These are phyloP conservation scores for Flaveria ramosissima DNA, from an alignment of 129 eudicot species.

Conservation along the genomic window DNA sequence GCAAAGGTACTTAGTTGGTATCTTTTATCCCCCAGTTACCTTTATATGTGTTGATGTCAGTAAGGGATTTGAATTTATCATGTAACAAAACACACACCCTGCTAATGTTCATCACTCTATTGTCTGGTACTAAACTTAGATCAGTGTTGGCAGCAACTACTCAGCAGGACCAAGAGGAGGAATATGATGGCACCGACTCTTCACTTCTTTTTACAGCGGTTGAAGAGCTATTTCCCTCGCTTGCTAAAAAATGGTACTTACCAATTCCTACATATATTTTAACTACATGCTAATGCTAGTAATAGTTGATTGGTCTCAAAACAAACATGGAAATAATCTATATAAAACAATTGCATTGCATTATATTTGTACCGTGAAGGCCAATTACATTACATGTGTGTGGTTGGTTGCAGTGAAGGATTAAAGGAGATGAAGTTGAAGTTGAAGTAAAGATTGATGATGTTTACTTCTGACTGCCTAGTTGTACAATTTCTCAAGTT, in stretches of 20 bases:
- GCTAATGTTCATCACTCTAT: background rate
- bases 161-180: background rate
- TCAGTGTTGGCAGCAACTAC: slow-evolving; percentile 20
- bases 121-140: slow-evolving; percentile 14
- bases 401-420: slow-evolving; percentile 9
- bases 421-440: background rate
- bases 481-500: too few species aligned
- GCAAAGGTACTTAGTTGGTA: slow-evolving; percentile 27
- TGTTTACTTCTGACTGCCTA: too few species aligned
- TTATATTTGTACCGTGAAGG: background rate
- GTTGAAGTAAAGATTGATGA: background rate
- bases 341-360: too few species aligned
- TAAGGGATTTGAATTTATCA: too few species aligned
- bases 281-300: background rate
- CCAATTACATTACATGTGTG: background rate
- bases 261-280: background rate
- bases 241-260: slow-evolving; percentile 33
- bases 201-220: slow-evolving; percentile 15
- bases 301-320: background rate
- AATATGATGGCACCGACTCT: background rate
- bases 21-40: background rate
- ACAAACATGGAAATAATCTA: background rate
- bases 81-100: too few species aligned
- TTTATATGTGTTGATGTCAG: background rate
- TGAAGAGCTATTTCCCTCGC: slow-evolving; percentile 27